phyloP scores from a whole-genome alignment of 2,329 filamentous ascomycete genomes.

The Paraphaeosphaeria sporulosa region DNA sequence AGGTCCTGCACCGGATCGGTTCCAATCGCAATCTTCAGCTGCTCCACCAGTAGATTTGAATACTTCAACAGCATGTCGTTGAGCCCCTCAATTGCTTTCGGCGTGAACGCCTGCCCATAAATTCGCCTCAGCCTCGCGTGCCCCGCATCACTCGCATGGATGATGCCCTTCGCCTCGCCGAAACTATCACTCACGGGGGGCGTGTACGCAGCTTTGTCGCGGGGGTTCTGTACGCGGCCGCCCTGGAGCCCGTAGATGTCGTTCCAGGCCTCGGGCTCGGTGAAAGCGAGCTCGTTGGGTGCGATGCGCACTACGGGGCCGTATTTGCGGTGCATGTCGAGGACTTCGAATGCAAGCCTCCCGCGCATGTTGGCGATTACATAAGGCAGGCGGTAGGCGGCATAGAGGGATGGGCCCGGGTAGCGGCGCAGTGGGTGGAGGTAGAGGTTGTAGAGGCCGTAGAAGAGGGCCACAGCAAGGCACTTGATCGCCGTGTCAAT shows the following conservation, averaged over 20 bases:
- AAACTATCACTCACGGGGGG: neutral
- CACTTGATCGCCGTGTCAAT: neutral
- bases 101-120: neutral
- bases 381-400: slow-evolving; percentile 17
- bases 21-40: neutral
- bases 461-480: neutral
- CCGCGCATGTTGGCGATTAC: slow-evolving; percentile 17
- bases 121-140: neutral
- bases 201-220: neutral
- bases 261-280: slow-evolving; percentile 49
- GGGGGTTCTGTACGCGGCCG: neutral
- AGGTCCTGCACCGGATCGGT: slow-evolving; percentile 25
- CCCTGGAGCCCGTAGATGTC: slow-evolving; percentile 49
- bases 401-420: slow-evolving; percentile 20
- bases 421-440: slow-evolving; percentile 20
- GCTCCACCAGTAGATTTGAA: neutral
- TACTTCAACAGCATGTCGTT: neutral
- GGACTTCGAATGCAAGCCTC: slow-evolving; percentile 10
- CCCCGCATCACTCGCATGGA: neutral
- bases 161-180: neutral
- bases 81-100: neutral
- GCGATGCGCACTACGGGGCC: slow-evolving; percentile 57
- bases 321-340: slow-evolving; percentile 24
- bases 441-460: slow-evolving; percentile 21
- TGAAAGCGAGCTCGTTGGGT: slow-evolving; percentile 58